Evolutionary conservation across 2,329 filamentous ascomycete genomes (phyloP).

Genomic region (Fusarium albosuccineum): DNA sequence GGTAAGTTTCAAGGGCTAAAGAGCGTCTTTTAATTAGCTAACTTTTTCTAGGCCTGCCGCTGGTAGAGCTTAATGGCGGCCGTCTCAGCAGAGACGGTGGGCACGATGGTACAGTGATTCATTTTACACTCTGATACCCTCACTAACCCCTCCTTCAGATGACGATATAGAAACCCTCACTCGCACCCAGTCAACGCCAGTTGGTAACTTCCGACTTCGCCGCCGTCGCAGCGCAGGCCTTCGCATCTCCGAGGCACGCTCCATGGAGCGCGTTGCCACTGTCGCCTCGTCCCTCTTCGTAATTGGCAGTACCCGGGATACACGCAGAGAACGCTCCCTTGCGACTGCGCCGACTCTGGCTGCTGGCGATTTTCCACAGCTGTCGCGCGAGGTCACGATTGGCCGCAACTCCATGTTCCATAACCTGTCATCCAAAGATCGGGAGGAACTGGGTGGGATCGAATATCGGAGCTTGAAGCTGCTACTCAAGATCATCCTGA

Average conservation of each 20-base stretch:
- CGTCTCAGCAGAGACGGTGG: slow-evolving; percentile 40
- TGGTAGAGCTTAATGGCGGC: slow-evolving; percentile 44
- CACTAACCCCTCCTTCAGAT: slow-evolving; percentile 27
- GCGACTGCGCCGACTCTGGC: slow-evolving; percentile 31
- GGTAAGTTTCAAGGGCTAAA: slow-evolving; percentile 27
- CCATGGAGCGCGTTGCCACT: slow-evolving; percentile 51
- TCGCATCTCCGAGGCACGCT: slow-evolving; percentile 48
- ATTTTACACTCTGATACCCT: neutral
- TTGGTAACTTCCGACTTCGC: slow-evolving; percentile 29
- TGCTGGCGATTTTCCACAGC: slow-evolving; percentile 50
- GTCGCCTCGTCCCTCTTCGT: slow-evolving; percentile 57
- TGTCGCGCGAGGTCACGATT: slow-evolving; percentile 59
- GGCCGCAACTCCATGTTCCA: slow-evolving; percentile 62
- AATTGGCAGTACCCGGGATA: slow-evolving; percentile 45
- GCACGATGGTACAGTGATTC: slow-evolving; percentile 20
- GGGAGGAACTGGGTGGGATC: slow-evolving; percentile 63
- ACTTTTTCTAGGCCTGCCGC: slow-evolving; percentile 40
- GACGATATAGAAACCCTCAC: slow-evolving; percentile 34
- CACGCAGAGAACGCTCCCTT: slow-evolving; percentile 30
- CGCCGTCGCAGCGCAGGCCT: slow-evolving; percentile 42
- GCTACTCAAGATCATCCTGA: slow-evolving; percentile 60
- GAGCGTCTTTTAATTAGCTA: neutral
- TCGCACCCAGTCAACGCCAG: slow-evolving; percentile 24
- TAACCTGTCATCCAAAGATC: slow-evolving; percentile 56
- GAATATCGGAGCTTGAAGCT: slow-evolving; percentile 65